Evolutionary conservation across 768 basidiomycete genomes (phyloP).

Genomic region (Amanita subjunquillea): DNA sequence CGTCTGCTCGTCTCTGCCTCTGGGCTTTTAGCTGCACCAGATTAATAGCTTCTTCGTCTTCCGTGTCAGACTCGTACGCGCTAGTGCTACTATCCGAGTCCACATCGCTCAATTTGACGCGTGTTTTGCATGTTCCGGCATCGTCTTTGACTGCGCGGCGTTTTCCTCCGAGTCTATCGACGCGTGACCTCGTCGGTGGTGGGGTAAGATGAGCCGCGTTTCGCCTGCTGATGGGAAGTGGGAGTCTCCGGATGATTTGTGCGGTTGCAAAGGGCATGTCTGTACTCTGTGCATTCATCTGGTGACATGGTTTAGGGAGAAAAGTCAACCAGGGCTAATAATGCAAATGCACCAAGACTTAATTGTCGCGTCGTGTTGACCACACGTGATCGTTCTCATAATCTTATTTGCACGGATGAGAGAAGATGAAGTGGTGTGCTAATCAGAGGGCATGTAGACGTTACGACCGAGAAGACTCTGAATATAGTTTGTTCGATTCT

Average conservation of each 20-base stretch:
- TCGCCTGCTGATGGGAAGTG: background rate
- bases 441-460: too few species aligned
- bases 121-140: background rate
- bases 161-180: background rate
- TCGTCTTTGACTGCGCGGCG: background rate
- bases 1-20: background rate
- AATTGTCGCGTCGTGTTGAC: background rate
- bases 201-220: background rate
- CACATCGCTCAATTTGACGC: background rate
- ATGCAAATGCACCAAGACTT: background rate
- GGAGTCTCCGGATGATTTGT: constrained; percentile 5
- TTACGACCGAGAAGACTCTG: too few species aligned
- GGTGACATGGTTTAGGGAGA: background rate
- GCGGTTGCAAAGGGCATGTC: background rate
- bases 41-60: background rate
- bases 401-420: too few species aligned
- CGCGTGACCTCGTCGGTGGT: constrained; percentile 1
- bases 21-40: background rate
- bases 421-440: too few species aligned
- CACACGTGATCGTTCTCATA: background rate
- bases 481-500: too few species aligned
- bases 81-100: constrained; percentile 1
- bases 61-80: constrained; percentile 2
- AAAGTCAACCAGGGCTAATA: background rate
- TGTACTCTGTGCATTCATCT: background rate